Percentiles rank a stretch among this genome's conserved stretches.
These are phyloP conservation scores for Apiospora kogelbergensis DNA, from an alignment of 2,329 filamentous ascomycete genomes.

Conservation along the genomic window DNA sequence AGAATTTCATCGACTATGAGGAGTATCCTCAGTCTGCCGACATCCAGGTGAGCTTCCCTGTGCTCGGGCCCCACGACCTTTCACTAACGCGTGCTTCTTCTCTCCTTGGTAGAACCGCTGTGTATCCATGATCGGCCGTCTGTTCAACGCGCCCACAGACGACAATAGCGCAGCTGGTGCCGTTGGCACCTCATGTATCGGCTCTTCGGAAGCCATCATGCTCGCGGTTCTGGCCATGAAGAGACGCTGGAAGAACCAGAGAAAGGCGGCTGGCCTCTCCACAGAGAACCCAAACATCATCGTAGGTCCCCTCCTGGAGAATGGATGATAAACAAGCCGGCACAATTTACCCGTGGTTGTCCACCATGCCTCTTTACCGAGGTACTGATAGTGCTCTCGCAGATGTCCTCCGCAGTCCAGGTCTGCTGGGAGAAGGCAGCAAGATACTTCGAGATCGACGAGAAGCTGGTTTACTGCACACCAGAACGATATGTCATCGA, in stretches of 20 bases:
- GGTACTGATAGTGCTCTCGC: background rate
- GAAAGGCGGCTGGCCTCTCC: conserved; percentile 79
- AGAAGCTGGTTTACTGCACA: conserved; percentile 72
- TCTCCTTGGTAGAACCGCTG: conserved; percentile 64
- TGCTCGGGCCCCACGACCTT: background rate
- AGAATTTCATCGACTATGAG: conserved; percentile 94
- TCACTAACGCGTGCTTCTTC: background rate
- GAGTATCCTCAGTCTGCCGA: conserved; percentile 80
- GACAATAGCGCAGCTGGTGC: conserved; percentile 57
- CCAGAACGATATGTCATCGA: conserved; percentile 63
- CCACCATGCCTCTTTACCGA: background rate
- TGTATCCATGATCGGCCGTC: conserved; percentile 83
- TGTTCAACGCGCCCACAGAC: conserved; percentile 76
- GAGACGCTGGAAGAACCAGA: conserved; percentile 86
- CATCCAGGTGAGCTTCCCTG: conserved; percentile 54
- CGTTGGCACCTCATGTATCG: conserved; percentile 85
- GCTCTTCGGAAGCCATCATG: conserved; percentile 88
- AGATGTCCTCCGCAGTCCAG: conserved; percentile 91
- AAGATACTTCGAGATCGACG: conserved; percentile 89
- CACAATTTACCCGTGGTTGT: background rate
- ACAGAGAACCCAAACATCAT: conserved; percentile 82
- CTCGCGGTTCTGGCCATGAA: conserved; percentile 88
- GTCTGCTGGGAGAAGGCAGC: conserved; percentile 96
- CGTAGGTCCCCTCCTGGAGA: conserved; percentile 17
- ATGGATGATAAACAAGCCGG: background rate